Evolutionary conservation across 305 asterid genomes (phyloP).

Genomic region (Andrographis paniculata): DNA sequence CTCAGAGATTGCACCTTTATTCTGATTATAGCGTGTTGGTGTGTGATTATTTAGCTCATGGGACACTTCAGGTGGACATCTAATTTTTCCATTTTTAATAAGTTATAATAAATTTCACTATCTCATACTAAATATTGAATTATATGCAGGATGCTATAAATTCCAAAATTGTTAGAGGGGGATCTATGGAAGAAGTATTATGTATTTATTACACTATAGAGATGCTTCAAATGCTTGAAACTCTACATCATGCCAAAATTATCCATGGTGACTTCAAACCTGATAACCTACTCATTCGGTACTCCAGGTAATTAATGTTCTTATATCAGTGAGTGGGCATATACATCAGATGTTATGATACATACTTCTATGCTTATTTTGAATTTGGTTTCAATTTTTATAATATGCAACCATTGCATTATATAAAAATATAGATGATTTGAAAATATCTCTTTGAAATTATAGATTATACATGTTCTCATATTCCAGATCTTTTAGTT

Average conservation of each 20-base stretch:
- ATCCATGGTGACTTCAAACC: slow-evolving; percentile 97
- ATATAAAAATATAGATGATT: no score
- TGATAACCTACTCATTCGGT: slow-evolving; percentile 82
- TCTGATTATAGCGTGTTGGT: slow-evolving; percentile 88
- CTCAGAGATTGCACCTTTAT: slow-evolving; percentile 82
- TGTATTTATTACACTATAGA: slow-evolving; percentile 88
- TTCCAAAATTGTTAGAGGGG: slow-evolving; percentile 48
- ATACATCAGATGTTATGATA: background rate
- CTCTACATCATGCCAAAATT: slow-evolving; percentile 52
- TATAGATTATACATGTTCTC: no score
- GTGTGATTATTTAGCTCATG: slow-evolving; percentile 65
- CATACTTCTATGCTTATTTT: slow-evolving; percentile 7
- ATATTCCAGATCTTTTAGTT: no score
- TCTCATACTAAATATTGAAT: slow-evolving; percentile 15
- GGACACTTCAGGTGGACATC: slow-evolving; percentile 83
- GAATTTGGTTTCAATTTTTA: no score
- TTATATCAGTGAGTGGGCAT: background rate
- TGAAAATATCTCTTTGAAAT: no score
- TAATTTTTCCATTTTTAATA: slow-evolving; percentile 8
- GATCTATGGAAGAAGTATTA: slow-evolving; percentile 77
- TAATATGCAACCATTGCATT: no score
- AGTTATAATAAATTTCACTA: slow-evolving; percentile 6
- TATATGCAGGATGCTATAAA: slow-evolving; percentile 80
- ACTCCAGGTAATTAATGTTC: slow-evolving; percentile 59
- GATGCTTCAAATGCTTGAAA: slow-evolving; percentile 83